phyloP scores from a whole-genome alignment of 768 basidiomycete genomes.

The Xerocomus potaroensis region DNA sequence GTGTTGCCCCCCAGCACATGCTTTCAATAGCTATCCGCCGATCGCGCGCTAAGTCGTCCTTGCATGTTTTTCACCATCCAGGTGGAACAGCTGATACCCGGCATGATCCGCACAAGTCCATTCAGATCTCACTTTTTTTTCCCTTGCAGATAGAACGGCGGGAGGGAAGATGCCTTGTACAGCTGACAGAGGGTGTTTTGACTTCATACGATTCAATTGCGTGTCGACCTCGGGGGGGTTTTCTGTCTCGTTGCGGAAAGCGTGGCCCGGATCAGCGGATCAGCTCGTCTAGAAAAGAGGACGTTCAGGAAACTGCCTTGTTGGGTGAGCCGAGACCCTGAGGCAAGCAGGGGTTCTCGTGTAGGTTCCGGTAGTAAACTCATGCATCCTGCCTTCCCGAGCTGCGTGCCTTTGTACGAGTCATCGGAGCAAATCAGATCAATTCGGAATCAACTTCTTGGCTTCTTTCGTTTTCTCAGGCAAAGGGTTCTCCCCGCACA shows the following conservation, averaged over 20 bases:
- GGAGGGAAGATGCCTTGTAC: slow-evolving; percentile 15
- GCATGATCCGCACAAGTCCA: slow-evolving; percentile 24
- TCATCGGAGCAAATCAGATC: not conserved
- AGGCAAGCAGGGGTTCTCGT: slow-evolving; percentile 13
- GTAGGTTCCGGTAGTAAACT: slow-evolving; percentile 19
- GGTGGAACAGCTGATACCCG: slow-evolving; percentile 16
- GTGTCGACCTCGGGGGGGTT: slow-evolving; percentile 21
- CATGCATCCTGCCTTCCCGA: slow-evolving; percentile 3
- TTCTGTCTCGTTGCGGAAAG: slow-evolving; percentile 8
- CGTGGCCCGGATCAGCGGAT: slow-evolving; percentile 12
- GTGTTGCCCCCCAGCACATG: not conserved
- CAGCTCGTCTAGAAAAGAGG: slow-evolving; percentile 1
- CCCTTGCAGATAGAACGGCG: slow-evolving; percentile 25
- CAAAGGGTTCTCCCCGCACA: slow-evolving; percentile 3
- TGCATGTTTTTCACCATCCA: slow-evolving; percentile 15
- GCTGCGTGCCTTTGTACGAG: slow-evolving; percentile 4
- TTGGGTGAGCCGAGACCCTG: slow-evolving; percentile 13
- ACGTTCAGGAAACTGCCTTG: slow-evolving; percentile 3
- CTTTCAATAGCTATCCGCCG: slow-evolving; percentile 5
- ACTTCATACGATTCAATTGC: slow-evolving; percentile 4
- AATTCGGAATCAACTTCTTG: slow-evolving; percentile 2
- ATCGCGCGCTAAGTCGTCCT: slow-evolving; percentile 10
- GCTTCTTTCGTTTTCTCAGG: slow-evolving; percentile 19
- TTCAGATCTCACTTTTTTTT: slow-evolving; percentile 17
- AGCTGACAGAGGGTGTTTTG: slow-evolving; percentile 20